phyloP scores from a whole-genome alignment of 2,329 filamentous ascomycete species.

The Fusarium sp. region DNA sequence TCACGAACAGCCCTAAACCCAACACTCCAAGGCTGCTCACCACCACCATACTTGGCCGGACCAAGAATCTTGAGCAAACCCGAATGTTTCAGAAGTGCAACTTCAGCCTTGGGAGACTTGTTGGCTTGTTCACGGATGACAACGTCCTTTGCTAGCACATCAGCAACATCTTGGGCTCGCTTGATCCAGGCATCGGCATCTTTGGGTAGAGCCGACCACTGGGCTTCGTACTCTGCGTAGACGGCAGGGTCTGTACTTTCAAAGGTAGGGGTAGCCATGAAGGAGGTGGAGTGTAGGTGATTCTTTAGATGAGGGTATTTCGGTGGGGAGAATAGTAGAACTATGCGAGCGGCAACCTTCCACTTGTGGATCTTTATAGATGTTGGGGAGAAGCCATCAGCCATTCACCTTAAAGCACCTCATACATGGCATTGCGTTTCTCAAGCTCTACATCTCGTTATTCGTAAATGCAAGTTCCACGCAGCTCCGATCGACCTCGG shows the following conservation, averaged over 20 bases:
- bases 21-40: constrained; percentile 59
- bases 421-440: background rate
- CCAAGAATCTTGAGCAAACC: constrained; percentile 56
- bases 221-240: constrained; percentile 52
- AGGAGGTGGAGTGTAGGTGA: background rate
- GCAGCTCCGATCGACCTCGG: background rate
- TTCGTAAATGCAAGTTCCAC: background rate
- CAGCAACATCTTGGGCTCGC: constrained; percentile 54
- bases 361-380: background rate
- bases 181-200: constrained; percentile 54
- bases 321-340: background rate
- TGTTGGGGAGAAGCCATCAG: background rate
- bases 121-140: constrained; percentile 52
- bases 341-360: background rate
- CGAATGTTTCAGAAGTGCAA: constrained; percentile 56
- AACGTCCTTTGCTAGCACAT: constrained; percentile 51
- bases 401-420: background rate
- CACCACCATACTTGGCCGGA: constrained; percentile 56
- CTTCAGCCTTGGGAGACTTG: constrained; percentile 56
- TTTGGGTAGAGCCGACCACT: constrained; percentile 51
- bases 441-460: background rate
- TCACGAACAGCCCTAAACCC: constrained; percentile 71
- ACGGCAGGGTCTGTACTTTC: constrained; percentile 51
- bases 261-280: constrained; percentile 11
- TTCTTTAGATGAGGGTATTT: background rate